These are phyloP conservation scores for Gastrodia elata DNA, from an alignment of 106 monocot species.

Conservation along the genomic window DNA sequence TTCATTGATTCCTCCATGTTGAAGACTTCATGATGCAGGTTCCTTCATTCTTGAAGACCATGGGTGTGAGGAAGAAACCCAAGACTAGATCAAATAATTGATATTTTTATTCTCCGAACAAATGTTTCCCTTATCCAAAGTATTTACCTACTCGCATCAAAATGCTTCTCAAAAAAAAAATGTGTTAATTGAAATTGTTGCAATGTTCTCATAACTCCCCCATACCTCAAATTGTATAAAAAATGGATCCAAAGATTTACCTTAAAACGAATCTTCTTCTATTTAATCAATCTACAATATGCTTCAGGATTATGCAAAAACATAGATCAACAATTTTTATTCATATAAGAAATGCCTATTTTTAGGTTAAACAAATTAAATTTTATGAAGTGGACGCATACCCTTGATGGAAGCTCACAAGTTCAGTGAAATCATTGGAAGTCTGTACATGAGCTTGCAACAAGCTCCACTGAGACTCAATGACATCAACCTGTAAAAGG, in stretches of 20 bases:
- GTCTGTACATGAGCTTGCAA: slow-evolving; percentile 87
- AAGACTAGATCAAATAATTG: neutral
- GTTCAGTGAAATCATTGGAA: slow-evolving; percentile 98
- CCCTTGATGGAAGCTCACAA: slow-evolving; percentile 97
- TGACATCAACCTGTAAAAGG: slow-evolving; percentile 87
- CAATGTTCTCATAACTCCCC: neutral
- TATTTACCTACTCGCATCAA: neutral
- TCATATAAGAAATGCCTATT: neutral
- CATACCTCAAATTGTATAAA: neutral
- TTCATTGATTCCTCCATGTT: neutral
- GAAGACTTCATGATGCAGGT: neutral
- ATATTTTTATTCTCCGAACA: neutral
- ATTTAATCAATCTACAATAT: neutral
- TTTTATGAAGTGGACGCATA: slow-evolving; percentile 29
- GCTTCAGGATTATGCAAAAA: neutral
- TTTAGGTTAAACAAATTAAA: neutral
- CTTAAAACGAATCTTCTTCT: neutral
- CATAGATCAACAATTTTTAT: neutral
- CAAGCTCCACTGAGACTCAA: slow-evolving; percentile 97
- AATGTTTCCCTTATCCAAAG: neutral
- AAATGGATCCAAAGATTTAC: neutral
- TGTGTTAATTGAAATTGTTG: neutral
- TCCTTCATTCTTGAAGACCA: neutral
- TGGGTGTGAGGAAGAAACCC: neutral
- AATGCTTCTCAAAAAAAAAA: neutral